Evolutionary conservation across 352 stramenopile genomes (phyloP), one percentile per base, ranked within the genome.

Genomic region (Phytophthora pini): DNA sequence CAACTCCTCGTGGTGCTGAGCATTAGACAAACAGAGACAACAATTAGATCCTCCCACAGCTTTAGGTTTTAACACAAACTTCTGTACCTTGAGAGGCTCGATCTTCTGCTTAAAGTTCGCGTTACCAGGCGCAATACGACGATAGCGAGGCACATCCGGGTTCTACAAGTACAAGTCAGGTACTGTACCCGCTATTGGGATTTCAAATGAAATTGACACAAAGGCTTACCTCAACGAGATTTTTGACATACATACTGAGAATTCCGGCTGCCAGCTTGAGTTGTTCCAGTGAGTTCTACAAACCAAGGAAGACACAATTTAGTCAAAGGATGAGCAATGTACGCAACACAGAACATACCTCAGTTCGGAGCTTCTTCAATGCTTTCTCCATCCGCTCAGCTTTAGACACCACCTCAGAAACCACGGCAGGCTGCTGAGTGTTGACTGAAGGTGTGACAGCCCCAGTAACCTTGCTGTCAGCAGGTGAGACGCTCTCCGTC

Each of bases 21-120:
- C n/a, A 24, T 57, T 20, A 48, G 5, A 32, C 27, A 61, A 67
- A 15, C 17, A 54, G 11, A 48, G 24, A 62, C 3, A 39, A 63
- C 34, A 58, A 32, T 38, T 45, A 15, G 8, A 50, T 34, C 29
- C 29, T 34, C 29, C 29, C 7, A 34, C 31, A 36, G 3, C 1
- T 36, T 8, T 9, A 13, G 31, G 31, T 36, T 36, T 9, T 36
- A 4, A 26, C 8, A 36, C 9, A 36, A 12, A 13, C 13, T 2
- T 12, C 9, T 36, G 31, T 76, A 93, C 85, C 81, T 90, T 75
- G 12, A 94, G 72, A 2, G 84, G 86, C 57, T 92, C 82, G 44
- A 94, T 88, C 59, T 94, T 94, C 48, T 92, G 82, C 70, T 93
- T 94, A 58, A 91, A 94, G 50, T 94, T 94, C 4, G 79, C 79